Conservation (phyloP, 768 basidiomycete genomes). For the Tylopilus sp. region DNA sequence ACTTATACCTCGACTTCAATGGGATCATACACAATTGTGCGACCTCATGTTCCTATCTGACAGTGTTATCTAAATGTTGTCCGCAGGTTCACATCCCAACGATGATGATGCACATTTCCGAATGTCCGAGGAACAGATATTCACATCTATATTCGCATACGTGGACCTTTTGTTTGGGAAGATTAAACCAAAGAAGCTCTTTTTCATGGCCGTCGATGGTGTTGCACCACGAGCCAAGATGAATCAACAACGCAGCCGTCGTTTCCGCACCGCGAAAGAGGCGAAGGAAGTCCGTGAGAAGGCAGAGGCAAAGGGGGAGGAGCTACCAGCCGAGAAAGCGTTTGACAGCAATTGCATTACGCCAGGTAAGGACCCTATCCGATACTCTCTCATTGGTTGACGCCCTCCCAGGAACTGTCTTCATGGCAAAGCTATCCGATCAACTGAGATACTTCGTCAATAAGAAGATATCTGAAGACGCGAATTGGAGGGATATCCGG, state of each 20-base stretch:
- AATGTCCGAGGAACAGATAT: slow-evolving; percentile 94
- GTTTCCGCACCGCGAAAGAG: slow-evolving; percentile 94
- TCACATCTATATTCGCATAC: slow-evolving; percentile 94
- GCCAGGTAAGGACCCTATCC: slow-evolving; percentile 61
- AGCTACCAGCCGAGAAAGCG: slow-evolving; percentile 88
- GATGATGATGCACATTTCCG: slow-evolving; percentile 96
- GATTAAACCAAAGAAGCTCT: slow-evolving; percentile 96
- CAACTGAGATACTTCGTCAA: slow-evolving; percentile 96
- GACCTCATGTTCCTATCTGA: background rate
- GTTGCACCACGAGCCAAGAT: slow-evolving; percentile 98
- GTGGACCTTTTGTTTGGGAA: slow-evolving; percentile 95
- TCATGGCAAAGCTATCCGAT: slow-evolving; percentile 90
- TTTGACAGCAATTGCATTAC: slow-evolving; percentile 99
- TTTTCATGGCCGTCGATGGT: slow-evolving; percentile 99
- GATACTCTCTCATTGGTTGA: background rate
- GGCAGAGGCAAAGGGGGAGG: slow-evolving; percentile 86
- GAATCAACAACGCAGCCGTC: slow-evolving; percentile 95
- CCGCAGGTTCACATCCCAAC: slow-evolving; percentile 86
- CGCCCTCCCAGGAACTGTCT: slow-evolving; percentile 68
- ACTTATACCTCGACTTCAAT: slow-evolving; percentile 93
- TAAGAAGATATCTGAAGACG: slow-evolving; percentile 97
- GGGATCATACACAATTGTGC: slow-evolving; percentile 84
- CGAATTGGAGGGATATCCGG: slow-evolving; percentile 89
- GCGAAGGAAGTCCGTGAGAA: slow-evolving; percentile 83
- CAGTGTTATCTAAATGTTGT: background rate